Base-by-base conservation (phyloP, 1,284 basidiomycete species). In the Melampsora allii-populina region DNA sequence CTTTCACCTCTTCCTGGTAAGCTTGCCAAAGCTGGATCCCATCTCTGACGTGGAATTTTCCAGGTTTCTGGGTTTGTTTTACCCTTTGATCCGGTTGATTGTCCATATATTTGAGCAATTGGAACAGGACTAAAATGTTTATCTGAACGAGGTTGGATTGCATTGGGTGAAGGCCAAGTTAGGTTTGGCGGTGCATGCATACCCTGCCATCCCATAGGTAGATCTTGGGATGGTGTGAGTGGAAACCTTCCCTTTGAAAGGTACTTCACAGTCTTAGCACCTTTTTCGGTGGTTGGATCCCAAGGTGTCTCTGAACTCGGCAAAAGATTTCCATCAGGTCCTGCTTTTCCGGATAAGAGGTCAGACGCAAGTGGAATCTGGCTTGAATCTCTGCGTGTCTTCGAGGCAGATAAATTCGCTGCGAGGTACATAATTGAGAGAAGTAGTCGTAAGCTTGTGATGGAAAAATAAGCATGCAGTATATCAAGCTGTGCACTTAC, bases 231-330 rank as follows among this genome's bases (percentile, higher is more conserved):
- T 33, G 7, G 21, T 10, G 10, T 64, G n/a, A 39, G 33, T 27
- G 69, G 69, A 65, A 74, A 74, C 21, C 71, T 63, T 21, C 63
- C 17, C 33, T 31, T 58, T 7, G 71, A 74, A 27, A 74, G 56
- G 24, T 58, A 42, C 29, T 65, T 36, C 31, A 61, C 48, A 27
- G 65, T 29, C 31, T 46, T 66, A 3, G 63, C 39, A 17, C 71
- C 71, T 24, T 42, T 42, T 66, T 58, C 19, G 17, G 64, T 74
- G 39, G 56, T 58, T 33, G 71, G 39, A 27, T 74, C 59, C 71
- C 71, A 74, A 27, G 71, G 71, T 58, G 46, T 63, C 33, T 66
- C 39, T 29, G 64, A 66, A 56, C 66, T 63, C 1, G 71, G 63
- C 27, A 66, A 50, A 17, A 19, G 24, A 9, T 9, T 27, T 14